These are phyloP conservation scores for Candida maesae DNA, from an alignment of 805 yeast genomes.

Conservation along the genomic window DNA sequence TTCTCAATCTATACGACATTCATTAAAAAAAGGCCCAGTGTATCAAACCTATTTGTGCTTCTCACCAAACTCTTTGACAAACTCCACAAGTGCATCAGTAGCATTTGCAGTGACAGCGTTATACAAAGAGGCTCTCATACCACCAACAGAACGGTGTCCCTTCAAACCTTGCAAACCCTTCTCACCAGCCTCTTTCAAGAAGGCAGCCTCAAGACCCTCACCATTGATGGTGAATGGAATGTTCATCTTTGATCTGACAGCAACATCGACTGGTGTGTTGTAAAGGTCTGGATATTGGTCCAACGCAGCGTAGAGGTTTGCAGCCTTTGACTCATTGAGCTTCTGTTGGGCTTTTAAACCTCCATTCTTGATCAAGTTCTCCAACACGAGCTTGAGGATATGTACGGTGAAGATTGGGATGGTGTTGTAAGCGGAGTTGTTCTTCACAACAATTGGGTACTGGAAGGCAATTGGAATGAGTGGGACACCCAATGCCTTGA, in stretches of 20 bases:
- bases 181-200: constrained; percentile 63
- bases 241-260: constrained; percentile 83
- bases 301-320: constrained; percentile 56
- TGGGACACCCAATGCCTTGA: constrained; percentile 61
- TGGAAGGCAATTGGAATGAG: constrained; percentile 86
- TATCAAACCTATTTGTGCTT: constrained; percentile 35
- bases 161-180: constrained; percentile 70
- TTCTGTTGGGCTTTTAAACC: constrained; percentile 64
- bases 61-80: constrained; percentile 26
- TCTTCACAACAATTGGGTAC: constrained; percentile 78
- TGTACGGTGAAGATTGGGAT: constrained; percentile 91
- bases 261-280: constrained; percentile 58
- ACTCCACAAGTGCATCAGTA: constrained; percentile 11
- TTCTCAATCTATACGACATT: background rate
- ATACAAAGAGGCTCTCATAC: constrained; percentile 89
- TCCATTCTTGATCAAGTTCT: constrained; percentile 59
- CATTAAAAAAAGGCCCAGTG: too few species aligned
- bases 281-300: constrained; percentile 64
- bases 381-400: constrained; percentile 74
- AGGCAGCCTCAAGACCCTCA: constrained; percentile 62
- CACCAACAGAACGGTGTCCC: constrained; percentile 97
- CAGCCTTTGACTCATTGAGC: constrained; percentile 59
- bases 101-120: constrained; percentile 64
- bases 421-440: constrained; percentile 93
- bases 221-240: constrained; percentile 78